A percentile compares a stretch with the other conserved stretches of the same genome.
phyloP scores from a whole-genome alignment of 108 stramenopile genomes.

The Skeletonema tropicum region DNA sequence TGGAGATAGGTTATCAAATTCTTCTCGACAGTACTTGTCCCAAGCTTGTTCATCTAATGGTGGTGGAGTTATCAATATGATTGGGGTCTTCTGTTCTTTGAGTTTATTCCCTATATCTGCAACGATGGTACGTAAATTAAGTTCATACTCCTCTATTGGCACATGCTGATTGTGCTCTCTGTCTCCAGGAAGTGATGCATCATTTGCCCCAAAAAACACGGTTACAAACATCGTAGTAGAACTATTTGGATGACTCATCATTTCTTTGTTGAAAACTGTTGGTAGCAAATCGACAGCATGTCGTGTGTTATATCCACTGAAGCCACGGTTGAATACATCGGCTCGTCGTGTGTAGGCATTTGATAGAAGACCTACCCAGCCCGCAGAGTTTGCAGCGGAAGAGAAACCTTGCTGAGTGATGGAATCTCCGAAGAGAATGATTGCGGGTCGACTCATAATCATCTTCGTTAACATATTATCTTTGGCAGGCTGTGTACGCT shows the following conservation, averaged over 20 bases:
- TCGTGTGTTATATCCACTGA: slow-evolving; percentile 72
- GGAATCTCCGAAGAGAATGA: slow-evolving; percentile 77
- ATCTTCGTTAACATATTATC: background rate
- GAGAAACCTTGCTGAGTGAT: slow-evolving; percentile 62
- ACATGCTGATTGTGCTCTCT: slow-evolving; percentile 67
- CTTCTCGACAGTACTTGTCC: slow-evolving; percentile 56
- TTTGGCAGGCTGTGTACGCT: too few relatives aligned
- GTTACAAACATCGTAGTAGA: slow-evolving; percentile 41
- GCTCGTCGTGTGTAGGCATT: slow-evolving; percentile 68
- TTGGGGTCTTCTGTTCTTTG: slow-evolving; percentile 10
- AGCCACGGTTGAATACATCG: slow-evolving; percentile 80
- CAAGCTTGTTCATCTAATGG: slow-evolving; percentile 71
- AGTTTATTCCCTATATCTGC: slow-evolving; percentile 11
- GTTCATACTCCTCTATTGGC: slow-evolving; percentile 58
- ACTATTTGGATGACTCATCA: too few relatives aligned
- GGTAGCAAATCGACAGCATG: slow-evolving; percentile 28
- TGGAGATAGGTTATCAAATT: slow-evolving; percentile 69
- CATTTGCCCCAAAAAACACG: slow-evolving; percentile 82
- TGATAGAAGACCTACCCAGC: slow-evolving; percentile 67
- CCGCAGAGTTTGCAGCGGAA: slow-evolving; percentile 25
- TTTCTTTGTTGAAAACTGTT: slow-evolving; percentile 6
- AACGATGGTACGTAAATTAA: slow-evolving; percentile 60
- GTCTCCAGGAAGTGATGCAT: slow-evolving; percentile 53
- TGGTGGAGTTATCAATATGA: slow-evolving; percentile 72
- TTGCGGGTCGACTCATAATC: slow-evolving; percentile 7